Evolutionary conservation across 495 filamentous ascomycete species (phyloP).

Genomic region (Tuber calosporum): DNA sequence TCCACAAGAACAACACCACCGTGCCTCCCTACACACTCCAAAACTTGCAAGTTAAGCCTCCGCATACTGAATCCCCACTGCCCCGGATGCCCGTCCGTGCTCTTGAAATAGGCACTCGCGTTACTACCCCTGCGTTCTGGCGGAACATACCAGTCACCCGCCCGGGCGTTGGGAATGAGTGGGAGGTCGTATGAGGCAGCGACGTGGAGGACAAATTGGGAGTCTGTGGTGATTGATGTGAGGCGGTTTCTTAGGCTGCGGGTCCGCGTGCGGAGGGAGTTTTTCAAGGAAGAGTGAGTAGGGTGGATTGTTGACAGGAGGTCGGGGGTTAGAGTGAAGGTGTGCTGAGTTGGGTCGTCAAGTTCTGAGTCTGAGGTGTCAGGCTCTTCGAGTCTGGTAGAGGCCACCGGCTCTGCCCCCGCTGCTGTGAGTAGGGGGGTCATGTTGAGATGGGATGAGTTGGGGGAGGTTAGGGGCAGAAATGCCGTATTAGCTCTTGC

Average conservation of each 20-base stretch:
- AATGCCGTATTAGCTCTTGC: no score
- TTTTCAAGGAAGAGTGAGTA: constrained; percentile 13
- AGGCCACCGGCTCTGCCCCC: not conserved
- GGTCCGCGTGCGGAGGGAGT: constrained; percentile 48
- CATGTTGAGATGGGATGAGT: not conserved
- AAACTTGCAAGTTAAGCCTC: constrained; percentile 73
- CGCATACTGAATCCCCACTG: constrained; percentile 83
- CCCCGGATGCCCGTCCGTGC: constrained; percentile 86
- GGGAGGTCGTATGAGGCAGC: constrained; percentile 54
- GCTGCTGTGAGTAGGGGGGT: not conserved
- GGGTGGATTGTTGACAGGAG: constrained; percentile 2
- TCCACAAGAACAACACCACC: constrained; percentile 87
- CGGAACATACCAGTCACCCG: constrained; percentile 90
- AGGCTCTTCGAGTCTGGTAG: not conserved
- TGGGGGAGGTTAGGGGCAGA: not conserved
- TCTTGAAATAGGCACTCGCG: constrained; percentile 88
- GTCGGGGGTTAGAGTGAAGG: not conserved
- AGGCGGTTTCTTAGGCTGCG: constrained; percentile 75
- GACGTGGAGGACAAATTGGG: constrained; percentile 57
- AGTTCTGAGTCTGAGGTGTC: not conserved
- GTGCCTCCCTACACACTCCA: constrained; percentile 54
- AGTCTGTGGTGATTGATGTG: constrained; percentile 61
- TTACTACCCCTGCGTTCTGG: constrained; percentile 51
- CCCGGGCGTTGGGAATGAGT: constrained; percentile 85
- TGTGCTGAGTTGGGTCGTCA: not conserved